These are phyloP conservation scores for Citrus inodora DNA, from an alignment of 345 rosid genomes.

Conservation along the genomic window DNA sequence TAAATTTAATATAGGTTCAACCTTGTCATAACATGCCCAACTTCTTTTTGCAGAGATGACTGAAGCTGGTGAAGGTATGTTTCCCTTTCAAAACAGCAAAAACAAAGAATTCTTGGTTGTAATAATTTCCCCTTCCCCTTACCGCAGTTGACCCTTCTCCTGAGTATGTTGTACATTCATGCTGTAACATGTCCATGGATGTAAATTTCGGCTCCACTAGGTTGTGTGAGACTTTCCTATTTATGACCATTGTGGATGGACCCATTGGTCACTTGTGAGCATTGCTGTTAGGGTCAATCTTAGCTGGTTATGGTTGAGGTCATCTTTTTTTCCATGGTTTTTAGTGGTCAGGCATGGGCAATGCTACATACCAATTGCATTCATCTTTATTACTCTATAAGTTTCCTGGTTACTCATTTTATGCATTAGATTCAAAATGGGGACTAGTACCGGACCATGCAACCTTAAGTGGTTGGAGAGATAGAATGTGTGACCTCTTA, in stretches of 20 bases:
- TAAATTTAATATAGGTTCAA: constrained; percentile 20
- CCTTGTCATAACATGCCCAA: constrained; percentile 12
- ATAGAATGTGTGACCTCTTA: background rate
- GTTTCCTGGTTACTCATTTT: background rate
- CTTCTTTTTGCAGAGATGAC: constrained; percentile 14
- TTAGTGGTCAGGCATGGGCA: background rate
- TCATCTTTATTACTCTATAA: background rate
- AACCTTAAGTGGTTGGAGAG: background rate
- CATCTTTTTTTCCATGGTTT: background rate
- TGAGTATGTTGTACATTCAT: constrained; percentile 1
- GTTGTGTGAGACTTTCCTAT: background rate
- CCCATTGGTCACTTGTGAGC: background rate
- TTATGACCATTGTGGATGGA: background rate
- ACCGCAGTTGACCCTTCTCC: background rate
- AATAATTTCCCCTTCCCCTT: too few species aligned
- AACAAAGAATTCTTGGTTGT: background rate
- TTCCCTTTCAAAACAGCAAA: constrained; percentile 15
- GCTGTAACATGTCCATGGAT: background rate
- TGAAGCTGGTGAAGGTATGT: constrained; percentile 41
- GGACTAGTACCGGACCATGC: background rate
- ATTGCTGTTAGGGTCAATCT: background rate
- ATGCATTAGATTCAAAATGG: background rate
- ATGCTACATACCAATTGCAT: background rate
- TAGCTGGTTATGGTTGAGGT: background rate
- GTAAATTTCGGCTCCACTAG: background rate